Conservation (phyloP, 75 land plant genomes). For the Picea sitchensis region DNA sequence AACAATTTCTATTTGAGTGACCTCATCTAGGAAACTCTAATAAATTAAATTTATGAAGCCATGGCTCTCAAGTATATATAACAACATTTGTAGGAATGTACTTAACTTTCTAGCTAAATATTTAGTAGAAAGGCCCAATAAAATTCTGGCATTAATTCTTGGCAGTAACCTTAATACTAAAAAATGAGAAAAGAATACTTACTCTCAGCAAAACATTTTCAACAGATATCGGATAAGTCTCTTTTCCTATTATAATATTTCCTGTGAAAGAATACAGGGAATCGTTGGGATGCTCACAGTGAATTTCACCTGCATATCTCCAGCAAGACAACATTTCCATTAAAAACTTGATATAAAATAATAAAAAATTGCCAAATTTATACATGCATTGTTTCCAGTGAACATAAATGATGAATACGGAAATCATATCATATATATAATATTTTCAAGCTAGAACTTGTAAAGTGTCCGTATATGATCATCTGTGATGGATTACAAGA, state of each 20-base stretch:
- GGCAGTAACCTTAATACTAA: neutral
- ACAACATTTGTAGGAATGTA: neutral
- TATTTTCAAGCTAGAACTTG: neutral
- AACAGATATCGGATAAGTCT: slow-evolving; percentile 37
- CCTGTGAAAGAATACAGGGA: slow-evolving; percentile 53
- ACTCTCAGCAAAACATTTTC: slow-evolving; percentile 47
- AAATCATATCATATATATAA: neutral
- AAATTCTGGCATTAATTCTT: neutral
- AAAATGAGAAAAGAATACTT: neutral
- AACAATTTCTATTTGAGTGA: neutral
- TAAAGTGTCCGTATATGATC: neutral
- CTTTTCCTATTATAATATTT: slow-evolving; percentile 35
- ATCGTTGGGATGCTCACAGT: slow-evolving; percentile 56
- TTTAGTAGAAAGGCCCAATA: neutral
- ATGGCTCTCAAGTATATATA: neutral
- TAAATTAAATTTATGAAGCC: neutral
- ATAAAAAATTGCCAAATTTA: slow-evolving; percentile 11
- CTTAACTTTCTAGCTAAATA: neutral
- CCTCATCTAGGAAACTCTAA: neutral
- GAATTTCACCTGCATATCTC: slow-evolving; percentile 28
- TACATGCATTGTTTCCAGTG: neutral
- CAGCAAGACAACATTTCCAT: slow-evolving; percentile 24
- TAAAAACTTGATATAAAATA: slow-evolving; percentile 27
- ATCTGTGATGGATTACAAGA: neutral
- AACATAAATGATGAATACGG: neutral